A percentile compares a stretch with the other conserved stretches of the same genome.
These are phyloP conservation scores for Tolypocladium capitatum DNA, from an alignment of 2,329 filamentous ascomycete genomes.

Conservation along the genomic window DNA sequence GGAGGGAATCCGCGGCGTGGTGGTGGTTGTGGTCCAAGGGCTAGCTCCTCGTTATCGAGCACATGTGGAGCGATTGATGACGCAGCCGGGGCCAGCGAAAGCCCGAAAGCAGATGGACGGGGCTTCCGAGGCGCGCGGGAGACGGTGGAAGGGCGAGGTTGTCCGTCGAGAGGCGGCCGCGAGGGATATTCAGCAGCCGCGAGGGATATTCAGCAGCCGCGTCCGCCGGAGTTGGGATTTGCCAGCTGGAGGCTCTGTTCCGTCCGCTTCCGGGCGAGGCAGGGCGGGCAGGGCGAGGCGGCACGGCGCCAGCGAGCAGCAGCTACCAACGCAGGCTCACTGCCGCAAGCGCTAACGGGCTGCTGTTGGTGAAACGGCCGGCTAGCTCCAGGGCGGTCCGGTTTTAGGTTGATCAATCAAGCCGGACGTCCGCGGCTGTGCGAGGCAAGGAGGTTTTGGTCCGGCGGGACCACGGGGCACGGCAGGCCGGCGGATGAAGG, in stretches of 20 bases:
- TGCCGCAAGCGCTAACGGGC: too few relatives aligned
- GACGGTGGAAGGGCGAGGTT: background rate
- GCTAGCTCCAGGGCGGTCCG: background rate
- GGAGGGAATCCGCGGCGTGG: too few relatives aligned
- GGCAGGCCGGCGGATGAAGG: background rate
- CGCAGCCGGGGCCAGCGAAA: background rate
- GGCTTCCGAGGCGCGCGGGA: background rate
- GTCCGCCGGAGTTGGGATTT: background rate
- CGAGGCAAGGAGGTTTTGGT: background rate
- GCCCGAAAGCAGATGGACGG: background rate
- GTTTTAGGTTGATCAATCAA: too few relatives aligned
- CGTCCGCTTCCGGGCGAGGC: too few relatives aligned
- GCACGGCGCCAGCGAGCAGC: too few relatives aligned
- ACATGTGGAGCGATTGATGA: constrained; percentile 1
- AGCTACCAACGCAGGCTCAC: too few relatives aligned
- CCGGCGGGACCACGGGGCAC: background rate
- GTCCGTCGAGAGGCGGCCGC: background rate
- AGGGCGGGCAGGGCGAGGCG: too few relatives aligned
- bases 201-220: too few relatives aligned
- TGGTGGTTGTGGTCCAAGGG: background rate
- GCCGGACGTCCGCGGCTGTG: too few relatives aligned
- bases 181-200: too few relatives aligned
- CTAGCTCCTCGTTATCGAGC: constrained; percentile 1
- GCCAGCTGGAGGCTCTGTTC: background rate
- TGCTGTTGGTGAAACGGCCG: too few relatives aligned